A percentile compares a stretch with the other conserved stretches of the same genome.
Evolutionary conservation across 345 rosid species (phyloP).

Genomic region (Arabidopsis thaliana): TAIR10.1 NC_003071.7:18478501-18479000

Average conservation of each 20-base stretch:
- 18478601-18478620: slow-evolving; percentile 41
- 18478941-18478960: slow-evolving; percentile 44
- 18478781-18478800: not conserved
- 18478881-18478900: slow-evolving; percentile 26
- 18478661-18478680: slow-evolving; percentile 26
- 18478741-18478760: not conserved
- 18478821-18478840: slow-evolving; percentile 38
- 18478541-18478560: not conserved
- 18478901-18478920: slow-evolving; percentile 16
- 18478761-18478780: slow-evolving; percentile 11
- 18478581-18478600: slow-evolving; percentile 24
- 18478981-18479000: slow-evolving; percentile 42
- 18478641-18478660: slow-evolving; percentile 35
- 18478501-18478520: not conserved
- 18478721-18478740: slow-evolving; percentile 3
- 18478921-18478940: slow-evolving; percentile 34
- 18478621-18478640: slow-evolving; percentile 39
- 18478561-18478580: slow-evolving; percentile 24
- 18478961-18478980: slow-evolving; percentile 30
- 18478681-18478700: slow-evolving; percentile 34
- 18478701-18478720: slow-evolving; percentile 21
- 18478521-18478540: slow-evolving; percentile 1
- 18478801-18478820: not conserved
- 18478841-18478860: slow-evolving; percentile 34
- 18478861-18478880: slow-evolving; percentile 32